phyloP scores from a whole-genome alignment of 2,329 filamentous ascomycete species.

The Clonostachys solani region DNA sequence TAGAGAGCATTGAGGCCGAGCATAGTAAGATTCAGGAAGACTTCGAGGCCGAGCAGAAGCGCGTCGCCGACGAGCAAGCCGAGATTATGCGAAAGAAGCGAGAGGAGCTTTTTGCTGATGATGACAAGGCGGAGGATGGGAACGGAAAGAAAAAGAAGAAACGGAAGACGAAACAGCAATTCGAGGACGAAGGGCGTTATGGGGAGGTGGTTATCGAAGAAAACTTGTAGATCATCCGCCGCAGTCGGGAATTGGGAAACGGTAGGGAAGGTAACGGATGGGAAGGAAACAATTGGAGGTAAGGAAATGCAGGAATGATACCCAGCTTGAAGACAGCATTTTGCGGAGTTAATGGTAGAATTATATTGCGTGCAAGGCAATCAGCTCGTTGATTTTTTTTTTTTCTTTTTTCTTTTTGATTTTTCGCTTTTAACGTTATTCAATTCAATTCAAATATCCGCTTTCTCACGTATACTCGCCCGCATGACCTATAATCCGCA shows the following conservation, averaged over 20 bases:
- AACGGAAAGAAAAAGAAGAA: slow-evolving; percentile 23
- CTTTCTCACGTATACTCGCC: too few relatives aligned
- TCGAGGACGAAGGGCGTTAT: background rate
- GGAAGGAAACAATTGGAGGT: background rate
- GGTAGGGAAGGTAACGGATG: background rate
- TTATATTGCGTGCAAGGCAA: too few relatives aligned
- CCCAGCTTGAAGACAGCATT: background rate
- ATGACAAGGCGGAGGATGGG: slow-evolving; percentile 12
- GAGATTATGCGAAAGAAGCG: slow-evolving; percentile 41
- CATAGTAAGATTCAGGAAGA: slow-evolving; percentile 40
- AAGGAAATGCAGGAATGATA: background rate
- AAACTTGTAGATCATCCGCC: background rate
- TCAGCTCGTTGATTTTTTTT: too few relatives aligned
- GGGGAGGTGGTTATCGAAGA: background rate
- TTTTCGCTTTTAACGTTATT: too few relatives aligned
- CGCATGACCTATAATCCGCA: too few relatives aligned
- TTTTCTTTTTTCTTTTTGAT: too few relatives aligned
- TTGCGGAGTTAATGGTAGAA: background rate
- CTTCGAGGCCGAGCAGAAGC: slow-evolving; percentile 37
- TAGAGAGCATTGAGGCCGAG: slow-evolving; percentile 53
- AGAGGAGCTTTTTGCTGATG: slow-evolving; percentile 43
- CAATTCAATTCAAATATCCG: too few relatives aligned
- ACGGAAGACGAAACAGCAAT: slow-evolving; percentile 22
- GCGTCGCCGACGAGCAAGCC: slow-evolving; percentile 38
- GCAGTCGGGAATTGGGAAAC: too few relatives aligned